phyloP scores from a whole-genome alignment of 129 eudicot genomes.

The Tagetes patula region DNA sequence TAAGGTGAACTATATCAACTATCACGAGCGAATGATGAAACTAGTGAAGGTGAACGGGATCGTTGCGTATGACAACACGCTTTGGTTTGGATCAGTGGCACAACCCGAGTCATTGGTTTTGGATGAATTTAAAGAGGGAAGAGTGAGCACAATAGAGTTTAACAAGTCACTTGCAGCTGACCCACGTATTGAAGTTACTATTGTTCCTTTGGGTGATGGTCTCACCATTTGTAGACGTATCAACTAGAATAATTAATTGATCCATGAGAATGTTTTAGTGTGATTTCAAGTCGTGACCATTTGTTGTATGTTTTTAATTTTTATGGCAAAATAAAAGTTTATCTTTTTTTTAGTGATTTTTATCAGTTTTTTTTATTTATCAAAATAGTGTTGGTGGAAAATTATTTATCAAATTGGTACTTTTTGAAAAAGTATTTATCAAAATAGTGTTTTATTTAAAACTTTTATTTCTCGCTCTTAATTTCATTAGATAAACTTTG shows the following conservation, averaged over 20 bases:
- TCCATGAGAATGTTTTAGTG: background rate
- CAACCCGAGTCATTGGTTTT: conserved; percentile 36
- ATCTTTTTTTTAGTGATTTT: too few relatives aligned
- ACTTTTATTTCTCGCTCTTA: too few relatives aligned
- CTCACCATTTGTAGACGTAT: conserved; percentile 51
- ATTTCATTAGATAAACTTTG: too few relatives aligned
- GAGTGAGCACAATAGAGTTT: background rate
- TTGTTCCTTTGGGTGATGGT: conserved; percentile 50
- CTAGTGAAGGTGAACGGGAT: conserved; percentile 57
- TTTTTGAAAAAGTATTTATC: too few relatives aligned
- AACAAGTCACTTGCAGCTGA: conserved; percentile 46
- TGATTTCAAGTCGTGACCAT: background rate
- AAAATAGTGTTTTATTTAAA: too few relatives aligned
- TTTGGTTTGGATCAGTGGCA: conserved; percentile 51
- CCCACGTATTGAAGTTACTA: conserved; percentile 41
- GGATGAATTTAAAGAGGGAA: background rate
- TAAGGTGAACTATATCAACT: conserved; percentile 47
- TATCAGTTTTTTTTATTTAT: too few relatives aligned
- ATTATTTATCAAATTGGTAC: too few relatives aligned
- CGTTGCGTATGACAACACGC: conserved; percentile 63
- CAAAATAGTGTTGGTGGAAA: too few relatives aligned
- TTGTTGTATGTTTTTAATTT: too few relatives aligned
- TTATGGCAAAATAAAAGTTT: background rate
- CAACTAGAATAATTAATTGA: conserved; percentile 17
- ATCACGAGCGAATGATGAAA: conserved; percentile 53